Evolutionary conservation across 1,139 yeast species (phyloP).

Genomic region (Geotrichum phurueaensis): DNA sequence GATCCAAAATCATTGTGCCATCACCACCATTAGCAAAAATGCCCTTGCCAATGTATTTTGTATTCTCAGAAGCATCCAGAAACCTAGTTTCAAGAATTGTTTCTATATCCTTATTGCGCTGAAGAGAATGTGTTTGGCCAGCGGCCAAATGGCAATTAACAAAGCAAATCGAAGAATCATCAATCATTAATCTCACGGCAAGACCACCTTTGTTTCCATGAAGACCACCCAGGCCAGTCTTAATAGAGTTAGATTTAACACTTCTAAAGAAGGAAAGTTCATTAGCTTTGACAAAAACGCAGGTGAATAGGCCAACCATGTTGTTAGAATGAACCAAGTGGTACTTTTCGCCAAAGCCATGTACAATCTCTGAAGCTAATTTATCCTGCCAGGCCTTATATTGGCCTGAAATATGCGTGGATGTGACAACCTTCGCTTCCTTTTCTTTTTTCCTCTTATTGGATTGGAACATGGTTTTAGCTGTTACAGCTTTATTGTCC

Average conservation of each 20-base stretch:
- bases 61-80: constrained; percentile 46
- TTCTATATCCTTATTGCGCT: constrained; percentile 76
- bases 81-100: constrained; percentile 57
- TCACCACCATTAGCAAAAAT: constrained; percentile 46
- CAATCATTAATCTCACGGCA: constrained; percentile 73
- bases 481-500: constrained; percentile 82
- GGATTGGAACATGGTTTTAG: constrained; percentile 48
- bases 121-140: constrained; percentile 69
- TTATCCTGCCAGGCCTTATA: constrained; percentile 39
- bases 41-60: constrained; percentile 34
- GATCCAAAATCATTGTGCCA: constrained; percentile 51
- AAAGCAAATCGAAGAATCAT: constrained; percentile 68
- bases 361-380: constrained; percentile 25
- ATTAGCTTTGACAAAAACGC: constrained; percentile 58
- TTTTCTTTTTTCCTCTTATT: constrained; percentile 31
- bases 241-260: constrained; percentile 73
- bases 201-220: constrained; percentile 96
- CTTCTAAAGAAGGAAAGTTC: constrained; percentile 47
- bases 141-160: constrained; percentile 91
- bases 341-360: constrained; percentile 41
- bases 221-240: constrained; percentile 92
- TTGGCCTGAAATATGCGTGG: constrained; percentile 35
- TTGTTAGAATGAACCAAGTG: constrained; percentile 73
- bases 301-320: constrained; percentile 74
- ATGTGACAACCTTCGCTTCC: constrained; percentile 29